Conservation (phyloP, 75 land plant genomes). For the Picea glauca region DNA sequence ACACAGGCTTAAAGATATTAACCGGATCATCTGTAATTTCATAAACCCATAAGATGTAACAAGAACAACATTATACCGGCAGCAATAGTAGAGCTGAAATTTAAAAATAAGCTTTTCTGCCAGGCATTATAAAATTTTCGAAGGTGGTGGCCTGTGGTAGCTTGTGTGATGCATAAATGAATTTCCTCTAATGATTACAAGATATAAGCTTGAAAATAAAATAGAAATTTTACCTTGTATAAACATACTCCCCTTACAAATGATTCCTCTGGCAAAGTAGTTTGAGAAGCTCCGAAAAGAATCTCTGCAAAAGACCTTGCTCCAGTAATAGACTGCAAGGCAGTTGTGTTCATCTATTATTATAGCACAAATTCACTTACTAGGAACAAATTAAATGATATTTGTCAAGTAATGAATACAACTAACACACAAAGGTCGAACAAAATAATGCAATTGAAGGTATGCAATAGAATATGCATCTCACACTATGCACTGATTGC, state of each 20-base stretch:
- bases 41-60: background rate
- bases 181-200: background rate
- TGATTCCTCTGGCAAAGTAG: constrained; percentile 12
- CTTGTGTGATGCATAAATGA: background rate
- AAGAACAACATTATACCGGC: background rate
- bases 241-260: constrained; percentile 41
- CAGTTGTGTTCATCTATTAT: background rate
- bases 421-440: background rate
- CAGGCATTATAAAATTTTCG: background rate
- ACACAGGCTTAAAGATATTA: constrained; percentile 68
- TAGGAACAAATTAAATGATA: background rate
- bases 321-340: constrained; percentile 81
- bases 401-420: background rate
- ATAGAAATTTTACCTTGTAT: constrained; percentile 44
- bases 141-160: background rate
- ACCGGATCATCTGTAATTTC: constrained; percentile 70
- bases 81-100: background rate
- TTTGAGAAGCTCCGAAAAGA: constrained; percentile 33
- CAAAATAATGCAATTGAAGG: background rate
- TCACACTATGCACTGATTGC: background rate
- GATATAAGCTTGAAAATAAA: background rate
- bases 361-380: background rate
- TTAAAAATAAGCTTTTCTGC: background rate
- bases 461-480: background rate
- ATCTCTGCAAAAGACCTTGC: constrained; percentile 85